Percentiles rank a stretch among this genome's conserved stretches.
These are phyloP conservation scores for Lablab purpureus DNA, from an alignment of 306 rosid genomes.

Conservation along the genomic window DNA sequence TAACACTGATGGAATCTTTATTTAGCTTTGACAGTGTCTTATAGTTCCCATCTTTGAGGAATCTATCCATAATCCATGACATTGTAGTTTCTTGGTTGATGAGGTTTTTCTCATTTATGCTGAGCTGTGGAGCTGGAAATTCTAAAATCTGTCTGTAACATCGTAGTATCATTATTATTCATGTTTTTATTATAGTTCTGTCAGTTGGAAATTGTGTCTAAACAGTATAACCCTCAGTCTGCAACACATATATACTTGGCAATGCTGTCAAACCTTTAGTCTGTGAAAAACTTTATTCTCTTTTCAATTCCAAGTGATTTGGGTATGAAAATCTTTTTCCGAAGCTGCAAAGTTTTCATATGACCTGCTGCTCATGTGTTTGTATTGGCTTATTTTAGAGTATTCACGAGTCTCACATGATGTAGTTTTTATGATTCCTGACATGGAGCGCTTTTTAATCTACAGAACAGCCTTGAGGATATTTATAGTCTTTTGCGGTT, in stretches of 20 bases:
- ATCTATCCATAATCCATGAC: constrained; percentile 29
- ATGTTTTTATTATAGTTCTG: constrained; percentile 19
- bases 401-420: constrained; percentile 33
- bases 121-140: constrained; percentile 16
- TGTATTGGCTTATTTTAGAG: constrained; percentile 34
- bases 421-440: constrained; percentile 48
- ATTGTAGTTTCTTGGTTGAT: neutral
- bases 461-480: constrained; percentile 91
- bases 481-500: constrained; percentile 95
- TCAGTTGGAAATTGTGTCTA: neutral
- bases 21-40: constrained; percentile 2
- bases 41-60: constrained; percentile 28
- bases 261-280: constrained; percentile 27
- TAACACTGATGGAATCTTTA: constrained; percentile 12
- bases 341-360: constrained; percentile 18
- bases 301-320: constrained; percentile 27
- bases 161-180: neutral
- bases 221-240: constrained; percentile 9
- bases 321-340: neutral
- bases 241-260: neutral
- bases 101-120: constrained; percentile 14
- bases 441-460: constrained; percentile 47
- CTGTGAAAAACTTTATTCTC: neutral
- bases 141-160: constrained; percentile 18
- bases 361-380: constrained; percentile 5